Percentiles rank a stretch among this genome's conserved stretches.
Evolutionary conservation across 352 stramenopile genomes (phyloP).

Genomic region (Poterioochromonas sp.): DNA sequence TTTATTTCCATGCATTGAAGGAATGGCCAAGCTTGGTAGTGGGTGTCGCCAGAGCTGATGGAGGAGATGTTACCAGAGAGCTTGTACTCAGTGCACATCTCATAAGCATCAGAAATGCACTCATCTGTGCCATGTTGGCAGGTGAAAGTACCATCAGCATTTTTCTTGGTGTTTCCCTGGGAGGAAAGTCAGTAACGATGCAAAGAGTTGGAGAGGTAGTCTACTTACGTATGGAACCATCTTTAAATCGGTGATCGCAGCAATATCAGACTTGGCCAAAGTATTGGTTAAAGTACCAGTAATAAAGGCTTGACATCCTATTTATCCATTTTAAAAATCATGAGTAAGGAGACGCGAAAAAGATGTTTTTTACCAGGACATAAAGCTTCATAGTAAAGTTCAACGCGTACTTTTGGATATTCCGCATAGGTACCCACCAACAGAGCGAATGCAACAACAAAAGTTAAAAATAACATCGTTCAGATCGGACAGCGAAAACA

Average conservation of each 20-base stretch:
- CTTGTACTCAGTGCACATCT: slow-evolving; percentile 5
- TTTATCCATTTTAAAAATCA: not conserved
- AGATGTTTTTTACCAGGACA: not conserved
- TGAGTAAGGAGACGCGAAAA: not conserved
- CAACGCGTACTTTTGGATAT: slow-evolving; percentile 3
- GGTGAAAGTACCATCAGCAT: slow-evolving; percentile 4
- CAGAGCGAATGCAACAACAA: not conserved
- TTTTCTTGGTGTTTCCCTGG: slow-evolving; percentile 16
- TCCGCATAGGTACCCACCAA: not conserved
- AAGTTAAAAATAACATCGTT: not conserved
- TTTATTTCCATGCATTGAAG: not conserved
- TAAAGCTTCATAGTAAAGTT: slow-evolving; percentile 17
- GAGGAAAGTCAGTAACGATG: not conserved
- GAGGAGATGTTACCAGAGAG: not conserved
- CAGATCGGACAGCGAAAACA: no score
- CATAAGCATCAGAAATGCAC: not conserved
- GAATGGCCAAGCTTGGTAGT: not conserved
- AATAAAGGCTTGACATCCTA: not conserved
- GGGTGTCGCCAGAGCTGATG: not conserved
- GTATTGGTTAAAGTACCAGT: not conserved
- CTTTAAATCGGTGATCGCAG: slow-evolving; percentile 1
- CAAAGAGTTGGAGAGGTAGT: not conserved
- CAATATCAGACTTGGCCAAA: not conserved
- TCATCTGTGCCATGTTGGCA: slow-evolving; percentile 17
- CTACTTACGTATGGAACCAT: slow-evolving; percentile 13